Conservation (phyloP, 148 eudicot genomes). For the Chenopodium berlandieri region DNA sequence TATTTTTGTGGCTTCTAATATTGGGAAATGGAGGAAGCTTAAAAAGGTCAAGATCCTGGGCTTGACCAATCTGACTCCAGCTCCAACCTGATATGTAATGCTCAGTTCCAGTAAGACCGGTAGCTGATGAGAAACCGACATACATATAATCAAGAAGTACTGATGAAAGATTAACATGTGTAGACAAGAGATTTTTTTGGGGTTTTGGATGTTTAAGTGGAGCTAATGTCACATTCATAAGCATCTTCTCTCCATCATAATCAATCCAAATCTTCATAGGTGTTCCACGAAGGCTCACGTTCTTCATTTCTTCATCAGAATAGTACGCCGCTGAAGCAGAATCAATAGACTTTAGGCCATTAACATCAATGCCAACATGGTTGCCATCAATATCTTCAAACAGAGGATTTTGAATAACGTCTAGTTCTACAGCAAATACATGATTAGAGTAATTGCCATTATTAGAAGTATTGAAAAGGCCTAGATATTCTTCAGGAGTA, state of each 20-base stretch:
- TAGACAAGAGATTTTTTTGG: slow-evolving; percentile 21
- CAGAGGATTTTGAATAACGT: slow-evolving; percentile 9
- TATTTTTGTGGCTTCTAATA: not conserved
- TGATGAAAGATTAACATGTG: slow-evolving; percentile 19
- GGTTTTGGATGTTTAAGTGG: slow-evolving; percentile 24
- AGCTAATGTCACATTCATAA: slow-evolving; percentile 21
- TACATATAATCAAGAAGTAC: slow-evolving; percentile 16
- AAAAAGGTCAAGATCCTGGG: slow-evolving; percentile 10
- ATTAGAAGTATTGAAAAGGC: slow-evolving; percentile 22
- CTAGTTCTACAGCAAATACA: slow-evolving; percentile 29
- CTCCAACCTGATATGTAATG: slow-evolving; percentile 36
- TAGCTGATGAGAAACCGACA: slow-evolving; percentile 23
- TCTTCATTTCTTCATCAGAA: slow-evolving; percentile 3
- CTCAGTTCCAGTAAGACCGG: slow-evolving; percentile 12
- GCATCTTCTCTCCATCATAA: slow-evolving; percentile 11
- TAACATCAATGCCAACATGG: slow-evolving; percentile 32
- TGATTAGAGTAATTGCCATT: slow-evolving; percentile 18
- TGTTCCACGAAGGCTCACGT: slow-evolving; percentile 1
- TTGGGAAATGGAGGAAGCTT: slow-evolving; percentile 25
- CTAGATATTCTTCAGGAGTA: slow-evolving; percentile 12
- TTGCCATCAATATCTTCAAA: slow-evolving; percentile 22
- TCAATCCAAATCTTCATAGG: slow-evolving; percentile 22
- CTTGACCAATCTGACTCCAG: slow-evolving; percentile 23
- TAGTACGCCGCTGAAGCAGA: slow-evolving; percentile 13
- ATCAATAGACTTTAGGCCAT: slow-evolving; percentile 10